A percentile compares a stretch with the other conserved stretches of the same genome.
Conservation (phyloP, 2,329 filamentous ascomycete genomes). For the Plenodomus tracheiphilus region DNA sequence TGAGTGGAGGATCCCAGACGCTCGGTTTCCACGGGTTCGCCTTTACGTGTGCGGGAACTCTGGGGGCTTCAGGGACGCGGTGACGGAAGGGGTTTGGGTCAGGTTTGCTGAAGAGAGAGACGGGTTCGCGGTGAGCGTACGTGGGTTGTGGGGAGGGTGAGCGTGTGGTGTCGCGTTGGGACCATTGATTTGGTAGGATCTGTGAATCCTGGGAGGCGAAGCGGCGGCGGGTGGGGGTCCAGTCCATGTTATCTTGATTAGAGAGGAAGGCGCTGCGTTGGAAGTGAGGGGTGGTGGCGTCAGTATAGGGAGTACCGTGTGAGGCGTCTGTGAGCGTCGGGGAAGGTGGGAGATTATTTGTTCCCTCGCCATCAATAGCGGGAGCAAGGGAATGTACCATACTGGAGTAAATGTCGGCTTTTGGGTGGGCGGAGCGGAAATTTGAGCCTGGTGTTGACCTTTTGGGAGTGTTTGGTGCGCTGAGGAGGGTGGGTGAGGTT, state of each 20-base stretch:
- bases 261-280: constrained; percentile 14
- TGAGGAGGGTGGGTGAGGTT: constrained; percentile 30
- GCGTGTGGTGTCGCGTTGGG: constrained; percentile 7
- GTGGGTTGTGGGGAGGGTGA: constrained; percentile 5
- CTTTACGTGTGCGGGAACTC: constrained; percentile 64
- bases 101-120: constrained; percentile 29
- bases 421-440: constrained; percentile 27
- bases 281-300: constrained; percentile 27
- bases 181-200: constrained; percentile 25
- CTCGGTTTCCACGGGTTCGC: constrained; percentile 61
- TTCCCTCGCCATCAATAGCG: constrained; percentile 38
- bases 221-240: constrained; percentile 59
- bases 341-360: constrained; percentile 29
- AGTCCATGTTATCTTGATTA: constrained; percentile 67
- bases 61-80: constrained; percentile 70
- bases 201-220: constrained; percentile 44
- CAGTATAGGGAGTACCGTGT: constrained; percentile 26
- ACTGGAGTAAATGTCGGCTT: constrained; percentile 36
- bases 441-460: constrained; percentile 24
- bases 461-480: constrained; percentile 17
- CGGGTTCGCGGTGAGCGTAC: constrained; percentile 6
- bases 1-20: constrained; percentile 53
- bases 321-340: constrained; percentile 35
- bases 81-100: constrained; percentile 67
- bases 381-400: constrained; percentile 45